Evolutionary conservation across 352 stramenopile species (phyloP).

Genomic region (Phytophthora tentaculata): DNA sequence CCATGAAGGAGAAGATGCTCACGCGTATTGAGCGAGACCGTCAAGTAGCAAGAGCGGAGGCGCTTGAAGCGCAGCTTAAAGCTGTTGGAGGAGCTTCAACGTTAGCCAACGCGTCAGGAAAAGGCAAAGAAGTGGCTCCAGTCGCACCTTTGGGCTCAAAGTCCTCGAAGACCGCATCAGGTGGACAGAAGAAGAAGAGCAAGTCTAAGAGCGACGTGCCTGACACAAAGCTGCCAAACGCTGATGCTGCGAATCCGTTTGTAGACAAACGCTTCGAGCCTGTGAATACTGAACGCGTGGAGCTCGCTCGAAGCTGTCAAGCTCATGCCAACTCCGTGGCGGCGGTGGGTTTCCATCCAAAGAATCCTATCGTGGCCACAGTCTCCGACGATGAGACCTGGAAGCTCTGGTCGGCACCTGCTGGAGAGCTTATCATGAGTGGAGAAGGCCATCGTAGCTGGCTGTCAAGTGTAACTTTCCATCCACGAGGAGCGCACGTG

Average conservation of each 20-base stretch:
- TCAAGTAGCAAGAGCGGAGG: constrained; percentile 86
- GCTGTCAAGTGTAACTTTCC: constrained; percentile 92
- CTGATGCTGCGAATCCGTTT: constrained; percentile 75
- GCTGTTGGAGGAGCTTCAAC: constrained; percentile 28
- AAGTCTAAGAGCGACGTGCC: constrained; percentile 46
- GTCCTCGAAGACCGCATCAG: constrained; percentile 23
- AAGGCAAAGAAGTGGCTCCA: constrained; percentile 35
- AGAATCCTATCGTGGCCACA: constrained; percentile 92
- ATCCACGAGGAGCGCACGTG: constrained; percentile 92
- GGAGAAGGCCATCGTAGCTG: constrained; percentile 93
- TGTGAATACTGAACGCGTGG: constrained; percentile 72
- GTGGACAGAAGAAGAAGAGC: constrained; percentile 51
- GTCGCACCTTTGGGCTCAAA: constrained; percentile 32
- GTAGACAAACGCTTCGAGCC: constrained; percentile 77
- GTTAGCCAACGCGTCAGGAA: constrained; percentile 12
- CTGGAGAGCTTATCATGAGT: constrained; percentile 95
- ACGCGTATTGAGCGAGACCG: constrained; percentile 94
- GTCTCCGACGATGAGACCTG: constrained; percentile 95
- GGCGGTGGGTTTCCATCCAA: constrained; percentile 92
- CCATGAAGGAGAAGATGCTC: constrained; percentile 98
- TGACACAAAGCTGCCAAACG: constrained; percentile 61
- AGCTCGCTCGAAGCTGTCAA: constrained; percentile 88
- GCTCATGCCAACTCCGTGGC: constrained; percentile 92
- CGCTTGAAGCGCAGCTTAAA: constrained; percentile 90
- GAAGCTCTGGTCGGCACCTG: constrained; percentile 94